These are phyloP conservation scores for Psidium friedrichsthalianum DNA, from an alignment of 345 rosid species.

Conservation along the genomic window DNA sequence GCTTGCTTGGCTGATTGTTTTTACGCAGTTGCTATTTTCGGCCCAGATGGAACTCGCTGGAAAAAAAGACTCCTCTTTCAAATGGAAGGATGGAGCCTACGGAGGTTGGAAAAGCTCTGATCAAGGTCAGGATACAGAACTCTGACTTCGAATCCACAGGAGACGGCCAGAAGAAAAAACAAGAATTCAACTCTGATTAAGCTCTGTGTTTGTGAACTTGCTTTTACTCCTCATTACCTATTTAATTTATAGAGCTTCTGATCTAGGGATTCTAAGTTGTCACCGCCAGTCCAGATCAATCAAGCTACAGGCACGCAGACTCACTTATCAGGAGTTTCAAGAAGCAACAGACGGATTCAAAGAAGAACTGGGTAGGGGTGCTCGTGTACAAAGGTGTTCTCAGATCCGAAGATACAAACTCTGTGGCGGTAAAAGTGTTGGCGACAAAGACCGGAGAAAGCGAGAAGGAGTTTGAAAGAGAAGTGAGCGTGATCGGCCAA, in stretches of 20 bases:
- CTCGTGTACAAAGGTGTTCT: slow-evolving; percentile 15
- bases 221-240: background rate
- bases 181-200: background rate
- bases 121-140: slow-evolving; percentile 20
- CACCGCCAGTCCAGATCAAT: background rate
- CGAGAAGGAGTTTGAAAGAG: slow-evolving; percentile 13
- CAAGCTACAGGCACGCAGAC: background rate
- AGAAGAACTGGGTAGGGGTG: slow-evolving; percentile 8
- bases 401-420: background rate
- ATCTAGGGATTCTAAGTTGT: background rate
- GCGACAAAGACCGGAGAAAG: background rate
- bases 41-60: slow-evolving; percentile 12
- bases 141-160: background rate
- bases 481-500: slow-evolving; percentile 9
- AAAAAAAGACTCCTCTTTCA: slow-evolving; percentile 38
- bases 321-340: background rate
- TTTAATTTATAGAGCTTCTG: background rate
- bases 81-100: slow-evolving; percentile 10
- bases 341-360: slow-evolving; percentile 2
- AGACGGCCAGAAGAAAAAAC: background rate
- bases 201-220: background rate
- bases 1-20: slow-evolving; percentile 43
- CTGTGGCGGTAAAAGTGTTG: slow-evolving; percentile 13
- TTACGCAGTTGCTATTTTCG: slow-evolving; percentile 29
- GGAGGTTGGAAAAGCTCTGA: slow-evolving; percentile 11